Evolutionary conservation across 306 rosid genomes (phyloP).

Genomic region (Ormosia emarginata): DNA sequence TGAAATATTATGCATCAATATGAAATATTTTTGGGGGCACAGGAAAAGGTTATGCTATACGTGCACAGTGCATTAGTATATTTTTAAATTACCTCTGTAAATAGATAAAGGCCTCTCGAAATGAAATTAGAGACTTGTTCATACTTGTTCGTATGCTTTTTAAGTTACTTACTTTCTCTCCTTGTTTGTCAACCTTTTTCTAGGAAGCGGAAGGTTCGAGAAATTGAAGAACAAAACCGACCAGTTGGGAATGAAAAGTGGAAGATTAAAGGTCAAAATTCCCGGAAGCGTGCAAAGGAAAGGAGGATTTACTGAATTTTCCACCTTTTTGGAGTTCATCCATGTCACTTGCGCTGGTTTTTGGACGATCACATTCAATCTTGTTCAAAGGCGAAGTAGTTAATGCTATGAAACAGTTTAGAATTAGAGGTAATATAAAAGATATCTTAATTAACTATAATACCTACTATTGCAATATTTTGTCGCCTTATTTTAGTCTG

Average conservation of each 20-base stretch:
- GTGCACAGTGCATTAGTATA: too few relatives aligned
- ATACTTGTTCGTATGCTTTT: not conserved
- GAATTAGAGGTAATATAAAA: not conserved
- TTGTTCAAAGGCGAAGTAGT: not conserved
- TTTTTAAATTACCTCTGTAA: too few relatives aligned
- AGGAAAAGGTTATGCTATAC: too few relatives aligned
- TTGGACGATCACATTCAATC: not conserved
- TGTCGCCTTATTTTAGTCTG: not conserved
- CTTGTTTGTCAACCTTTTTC: not conserved
- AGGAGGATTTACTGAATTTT: conserved; percentile 40
- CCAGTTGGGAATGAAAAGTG: conserved; percentile 76
- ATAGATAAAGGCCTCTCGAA: not conserved
- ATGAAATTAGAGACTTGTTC: not conserved
- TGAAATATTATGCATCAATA: too few relatives aligned
- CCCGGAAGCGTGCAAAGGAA: conserved; percentile 68
- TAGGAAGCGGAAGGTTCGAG: conserved; percentile 79
- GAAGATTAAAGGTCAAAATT: conserved; percentile 59
- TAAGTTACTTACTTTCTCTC: not conserved
- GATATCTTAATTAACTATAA: not conserved
- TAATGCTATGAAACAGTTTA: not conserved
- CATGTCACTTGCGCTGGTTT: not conserved
- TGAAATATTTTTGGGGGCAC: too few relatives aligned
- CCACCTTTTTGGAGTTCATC: not conserved
- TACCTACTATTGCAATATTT: not conserved
- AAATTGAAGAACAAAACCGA: conserved; percentile 67